Evolutionary conservation across 345 rosid genomes (phyloP).

Genomic region (Raphanus raphanistrum): DNA sequence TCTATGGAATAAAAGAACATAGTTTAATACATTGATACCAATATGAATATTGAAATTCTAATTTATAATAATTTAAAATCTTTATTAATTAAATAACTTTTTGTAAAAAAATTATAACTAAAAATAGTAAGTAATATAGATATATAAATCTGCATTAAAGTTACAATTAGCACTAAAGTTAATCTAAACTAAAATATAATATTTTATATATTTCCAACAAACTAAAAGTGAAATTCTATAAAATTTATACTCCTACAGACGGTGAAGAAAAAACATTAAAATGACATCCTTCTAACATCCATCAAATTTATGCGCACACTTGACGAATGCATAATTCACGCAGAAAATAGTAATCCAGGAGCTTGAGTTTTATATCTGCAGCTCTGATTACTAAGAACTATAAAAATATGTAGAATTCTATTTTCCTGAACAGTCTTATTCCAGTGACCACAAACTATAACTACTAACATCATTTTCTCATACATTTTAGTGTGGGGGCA

Average conservation of each 20-base stretch:
- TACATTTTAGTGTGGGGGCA: slow-evolving; percentile 41
- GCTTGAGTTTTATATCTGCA: neutral
- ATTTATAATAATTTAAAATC: too few relatives aligned
- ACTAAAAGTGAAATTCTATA: neutral
- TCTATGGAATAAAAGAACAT: too few relatives aligned
- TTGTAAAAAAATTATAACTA: too few relatives aligned
- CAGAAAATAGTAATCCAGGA: neutral
- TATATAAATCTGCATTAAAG: too few relatives aligned
- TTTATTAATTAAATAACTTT: too few relatives aligned
- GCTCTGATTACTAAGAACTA: neutral
- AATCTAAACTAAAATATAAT: too few relatives aligned
- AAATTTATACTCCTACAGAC: neutral
- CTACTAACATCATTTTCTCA: slow-evolving; percentile 36
- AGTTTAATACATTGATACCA: too few relatives aligned
- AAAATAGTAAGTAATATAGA: too few relatives aligned
- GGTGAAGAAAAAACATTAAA: neutral
- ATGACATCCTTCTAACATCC: neutral
- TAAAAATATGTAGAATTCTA: neutral
- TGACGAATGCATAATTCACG: slow-evolving; percentile 6
- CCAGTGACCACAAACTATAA: slow-evolving; percentile 43
- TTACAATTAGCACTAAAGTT: too few relatives aligned
- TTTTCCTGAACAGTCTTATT: slow-evolving; percentile 23
- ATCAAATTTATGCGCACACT: neutral
- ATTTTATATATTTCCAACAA: neutral
- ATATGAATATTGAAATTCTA: too few relatives aligned